phyloP scores from a whole-genome alignment of 2,329 filamentous ascomycete genomes.

The Sclerotinia trifoliorum region DNA sequence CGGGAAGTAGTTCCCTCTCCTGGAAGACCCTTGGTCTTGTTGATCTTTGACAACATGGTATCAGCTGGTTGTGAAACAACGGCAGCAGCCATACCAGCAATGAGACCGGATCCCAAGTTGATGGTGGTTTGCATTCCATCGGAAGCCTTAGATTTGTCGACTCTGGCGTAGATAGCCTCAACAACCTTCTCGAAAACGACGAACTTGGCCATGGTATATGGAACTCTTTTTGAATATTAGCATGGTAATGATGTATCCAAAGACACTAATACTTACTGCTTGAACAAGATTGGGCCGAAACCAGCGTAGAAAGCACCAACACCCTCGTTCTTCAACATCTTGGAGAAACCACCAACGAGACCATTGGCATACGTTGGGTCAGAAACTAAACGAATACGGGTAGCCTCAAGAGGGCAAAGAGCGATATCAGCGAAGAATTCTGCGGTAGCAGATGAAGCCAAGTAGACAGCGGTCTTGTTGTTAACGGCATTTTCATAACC shows the following conservation, averaged over 20 bases:
- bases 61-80: conserved; percentile 86
- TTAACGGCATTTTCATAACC: conserved; percentile 75
- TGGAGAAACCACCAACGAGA: conserved; percentile 74
- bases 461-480: conserved; percentile 80
- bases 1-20: conserved; percentile 80
- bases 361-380: conserved; percentile 82
- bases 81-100: conserved; percentile 83
- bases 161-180: conserved; percentile 65
- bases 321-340: conserved; percentile 82
- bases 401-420: conserved; percentile 88
- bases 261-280: conserved; percentile 56
- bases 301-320: conserved; percentile 85
- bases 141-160: conserved; percentile 71
- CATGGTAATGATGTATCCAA: not conserved
- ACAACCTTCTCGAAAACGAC: conserved; percentile 88
- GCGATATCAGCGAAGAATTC: conserved; percentile 76
- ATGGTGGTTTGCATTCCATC: conserved; percentile 70
- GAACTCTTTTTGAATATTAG: conserved; percentile 53
- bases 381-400: conserved; percentile 89
- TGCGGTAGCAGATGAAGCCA: conserved; percentile 63
- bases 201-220: conserved; percentile 95
- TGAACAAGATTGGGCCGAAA: conserved; percentile 84
- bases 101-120: conserved; percentile 76
- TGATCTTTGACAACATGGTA: conserved; percentile 94
- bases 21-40: conserved; percentile 86